Evolutionary conservation across 306 rosid genomes (phyloP), one percentile per base, ranked within the genome.

Genomic region (Trifolium repens): DNA sequence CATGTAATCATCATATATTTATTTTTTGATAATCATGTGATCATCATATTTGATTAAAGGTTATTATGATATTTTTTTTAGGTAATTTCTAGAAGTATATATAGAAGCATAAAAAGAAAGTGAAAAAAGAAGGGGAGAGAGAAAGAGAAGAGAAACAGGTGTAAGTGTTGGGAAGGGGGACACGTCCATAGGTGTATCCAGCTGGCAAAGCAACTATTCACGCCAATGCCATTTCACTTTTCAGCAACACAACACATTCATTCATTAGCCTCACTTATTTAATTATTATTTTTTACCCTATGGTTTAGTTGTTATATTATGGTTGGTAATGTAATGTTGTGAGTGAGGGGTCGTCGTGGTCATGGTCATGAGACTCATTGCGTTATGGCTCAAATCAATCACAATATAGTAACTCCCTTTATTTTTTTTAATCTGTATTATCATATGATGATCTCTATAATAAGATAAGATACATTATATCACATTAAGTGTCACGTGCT

Each of bases 121-220:
- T 37, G 62, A 35, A 46, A 49, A 68, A 40, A 39, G 10, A 61
- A 32, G 6, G 6, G 35, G 6, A 4, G 35, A 4, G 35, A 32
- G 35, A 30, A 0, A 3, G 34, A 30, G 34, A 30, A 4, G 4
- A 32, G 35, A 32, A 4, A 32, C 35, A 32, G 35, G 78, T 79
- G 85, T 52, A 68, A 65, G 79, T 12, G 80, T 80, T 63, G 78
- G 67, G 81, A 59, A 34, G 57, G 69, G 72, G 44, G 70, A 88
- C 88, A 88, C 84, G 86, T 88, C 69, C 52, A 40, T 59, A 78
- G 78, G 78, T 66, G 77, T 66, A 82, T 72, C 81, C 90, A 82
- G 90, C 87, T 84, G 87, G 86, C 89, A 75, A 44, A 62, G 78
- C 3, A 12, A 73, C 57, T 54, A 34, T 58, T 83, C 81, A 80